These are phyloP conservation scores for Neurospora pannonica DNA, from an alignment of 495 filamentous ascomycete species.

Conservation along the genomic window DNA sequence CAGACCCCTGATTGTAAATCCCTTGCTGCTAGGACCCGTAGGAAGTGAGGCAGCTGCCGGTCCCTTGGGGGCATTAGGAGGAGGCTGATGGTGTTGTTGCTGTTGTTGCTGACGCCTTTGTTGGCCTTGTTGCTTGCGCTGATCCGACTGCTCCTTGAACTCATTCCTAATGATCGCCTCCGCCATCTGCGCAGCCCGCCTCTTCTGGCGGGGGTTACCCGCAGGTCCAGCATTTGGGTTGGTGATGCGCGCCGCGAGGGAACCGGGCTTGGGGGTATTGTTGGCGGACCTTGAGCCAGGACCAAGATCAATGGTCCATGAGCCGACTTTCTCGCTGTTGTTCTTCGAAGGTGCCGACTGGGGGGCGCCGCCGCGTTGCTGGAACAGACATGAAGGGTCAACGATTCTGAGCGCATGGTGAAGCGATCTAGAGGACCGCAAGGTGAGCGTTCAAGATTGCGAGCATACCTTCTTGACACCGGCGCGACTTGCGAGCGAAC, in stretches of 20 bases:
- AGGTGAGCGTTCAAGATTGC: not conserved
- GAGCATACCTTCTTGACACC: constrained; percentile 57
- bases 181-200: constrained; percentile 23
- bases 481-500: constrained; percentile 65
- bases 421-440: not conserved
- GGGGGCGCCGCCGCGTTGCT: constrained; percentile 37
- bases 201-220: constrained; percentile 16
- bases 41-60: not conserved
- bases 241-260: constrained; percentile 36
- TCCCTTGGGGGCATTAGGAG: constrained; percentile 3
- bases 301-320: not conserved
- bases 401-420: not conserved
- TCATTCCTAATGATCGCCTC: constrained; percentile 21
- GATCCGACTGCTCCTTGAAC: constrained; percentile 22
- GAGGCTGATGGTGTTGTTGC: constrained; percentile 4
- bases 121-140: constrained; percentile 16
- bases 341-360: not conserved
- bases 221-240: constrained; percentile 23
- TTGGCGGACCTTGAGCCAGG: constrained; percentile 2
- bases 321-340: not conserved
- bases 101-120: constrained; percentile 9
- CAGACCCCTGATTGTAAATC: constrained; percentile 68
- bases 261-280: constrained; percentile 25
- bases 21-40: constrained; percentile 18
- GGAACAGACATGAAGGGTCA: constrained; percentile 1